Conservation (phyloP, 225 moss, liverwort and hornwort genomes). For the Marchantia paleacea region DNA sequence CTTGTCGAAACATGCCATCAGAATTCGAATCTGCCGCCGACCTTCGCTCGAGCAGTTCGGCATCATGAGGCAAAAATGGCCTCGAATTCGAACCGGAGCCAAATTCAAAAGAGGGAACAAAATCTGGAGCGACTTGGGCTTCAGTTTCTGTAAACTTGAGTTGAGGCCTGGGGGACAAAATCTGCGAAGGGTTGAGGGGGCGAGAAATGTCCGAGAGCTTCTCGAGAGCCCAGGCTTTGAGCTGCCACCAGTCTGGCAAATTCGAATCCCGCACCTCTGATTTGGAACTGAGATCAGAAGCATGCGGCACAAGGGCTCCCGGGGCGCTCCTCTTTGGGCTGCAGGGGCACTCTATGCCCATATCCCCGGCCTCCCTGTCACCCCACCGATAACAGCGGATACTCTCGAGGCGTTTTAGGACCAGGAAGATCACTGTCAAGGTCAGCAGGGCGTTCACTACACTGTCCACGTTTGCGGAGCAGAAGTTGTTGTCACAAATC, state of each 20-base stretch:
- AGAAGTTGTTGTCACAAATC: slow-evolving; percentile 5
- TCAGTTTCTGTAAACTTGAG: background rate
- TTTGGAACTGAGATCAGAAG: background rate
- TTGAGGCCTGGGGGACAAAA: background rate
- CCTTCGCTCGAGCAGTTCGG: background rate
- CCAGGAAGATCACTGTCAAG: background rate
- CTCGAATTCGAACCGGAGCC: background rate
- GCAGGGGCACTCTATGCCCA: slow-evolving; percentile 6
- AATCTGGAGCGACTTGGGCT: background rate
- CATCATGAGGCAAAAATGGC: background rate
- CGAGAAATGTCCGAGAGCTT: background rate
- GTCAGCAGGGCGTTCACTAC: slow-evolving; percentile 11
- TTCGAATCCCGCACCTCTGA: background rate
- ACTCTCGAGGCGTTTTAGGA: background rate
- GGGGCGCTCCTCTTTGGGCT: background rate
- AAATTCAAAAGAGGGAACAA: background rate
- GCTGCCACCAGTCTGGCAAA: slow-evolving; percentile 6
- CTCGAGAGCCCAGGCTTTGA: background rate
- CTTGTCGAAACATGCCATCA: background rate
- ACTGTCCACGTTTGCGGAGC: slow-evolving; percentile 10
- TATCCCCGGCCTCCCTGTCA: background rate
- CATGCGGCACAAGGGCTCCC: background rate
- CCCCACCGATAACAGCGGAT: background rate
- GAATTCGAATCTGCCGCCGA: background rate
- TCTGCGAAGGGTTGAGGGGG: background rate